phyloP scores from a whole-genome alignment of 768 basidiomycete species.

The Ramaria sp. region DNA sequence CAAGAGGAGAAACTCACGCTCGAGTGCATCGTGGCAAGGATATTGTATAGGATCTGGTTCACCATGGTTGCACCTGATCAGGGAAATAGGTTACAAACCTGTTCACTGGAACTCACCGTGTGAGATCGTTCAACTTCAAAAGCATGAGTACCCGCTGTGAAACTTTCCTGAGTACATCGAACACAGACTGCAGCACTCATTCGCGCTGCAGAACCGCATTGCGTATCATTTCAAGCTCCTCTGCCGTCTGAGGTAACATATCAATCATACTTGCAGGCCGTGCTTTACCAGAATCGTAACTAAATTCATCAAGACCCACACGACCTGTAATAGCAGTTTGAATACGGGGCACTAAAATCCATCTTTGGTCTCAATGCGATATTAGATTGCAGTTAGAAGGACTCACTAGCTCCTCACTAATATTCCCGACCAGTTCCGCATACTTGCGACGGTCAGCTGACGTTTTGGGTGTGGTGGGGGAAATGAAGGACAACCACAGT shows the following conservation, averaged over 20 bases:
- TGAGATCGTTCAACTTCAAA: slow-evolving; percentile 78
- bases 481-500: slow-evolving; percentile 86
- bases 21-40: slow-evolving; percentile 81
- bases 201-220: slow-evolving; percentile 75
- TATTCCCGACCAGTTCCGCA: slow-evolving; percentile 84
- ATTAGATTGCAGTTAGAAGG: slow-evolving; percentile 3
- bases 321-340: slow-evolving; percentile 87
- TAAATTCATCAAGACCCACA: slow-evolving; percentile 24
- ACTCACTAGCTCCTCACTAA: slow-evolving; percentile 73
- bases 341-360: slow-evolving; percentile 67
- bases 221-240: slow-evolving; percentile 74
- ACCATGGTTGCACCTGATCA: not conserved
- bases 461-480: slow-evolving; percentile 52
- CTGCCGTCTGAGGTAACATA: slow-evolving; percentile 55
- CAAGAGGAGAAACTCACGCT: slow-evolving; percentile 32
- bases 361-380: not conserved
- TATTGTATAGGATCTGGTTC: slow-evolving; percentile 66
- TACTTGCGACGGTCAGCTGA: slow-evolving; percentile 70
- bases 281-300: slow-evolving; percentile 29
- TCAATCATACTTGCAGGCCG: slow-evolving; percentile 75
- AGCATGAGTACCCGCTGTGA: slow-evolving; percentile 80
- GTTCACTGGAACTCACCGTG: slow-evolving; percentile 34
- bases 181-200: slow-evolving; percentile 73
- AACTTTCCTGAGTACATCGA: slow-evolving; percentile 77
- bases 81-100: not conserved